These are phyloP conservation scores for Acacia confusa DNA, from an alignment of 306 rosid species.

Conservation along the genomic window DNA sequence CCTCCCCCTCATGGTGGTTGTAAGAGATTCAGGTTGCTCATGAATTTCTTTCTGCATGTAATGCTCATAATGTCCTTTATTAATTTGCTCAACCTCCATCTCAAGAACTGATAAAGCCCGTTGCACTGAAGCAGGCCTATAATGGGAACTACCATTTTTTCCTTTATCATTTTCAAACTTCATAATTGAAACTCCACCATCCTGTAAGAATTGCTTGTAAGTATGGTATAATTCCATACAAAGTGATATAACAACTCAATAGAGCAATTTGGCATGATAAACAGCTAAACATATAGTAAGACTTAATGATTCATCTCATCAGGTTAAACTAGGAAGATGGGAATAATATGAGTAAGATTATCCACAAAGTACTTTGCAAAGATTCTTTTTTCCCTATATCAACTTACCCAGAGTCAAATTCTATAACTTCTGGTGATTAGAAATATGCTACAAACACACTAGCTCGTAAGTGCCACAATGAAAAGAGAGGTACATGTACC, in stretches of 20 bases:
- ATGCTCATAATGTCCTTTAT: constrained; percentile 87
- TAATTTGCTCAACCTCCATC: constrained; percentile 98
- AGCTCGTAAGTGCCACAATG: constrained; percentile 7
- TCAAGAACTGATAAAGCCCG: constrained; percentile 95
- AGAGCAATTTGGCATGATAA: constrained; percentile 14
- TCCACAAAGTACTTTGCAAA: constrained; percentile 4
- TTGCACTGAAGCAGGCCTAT: constrained; percentile 77
- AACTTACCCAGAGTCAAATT: constrained; percentile 19
- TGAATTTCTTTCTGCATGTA: constrained; percentile 98
- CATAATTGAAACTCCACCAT: constrained; percentile 80
- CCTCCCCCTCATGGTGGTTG: constrained; percentile 98
- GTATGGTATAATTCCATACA: background rate
- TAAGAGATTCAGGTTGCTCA: constrained; percentile 93
- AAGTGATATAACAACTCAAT: constrained; percentile 15
- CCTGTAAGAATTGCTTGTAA: constrained; percentile 53
- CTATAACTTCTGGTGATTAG: constrained; percentile 16
- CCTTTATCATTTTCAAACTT: constrained; percentile 76
- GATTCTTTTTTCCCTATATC: background rate
- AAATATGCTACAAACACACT: constrained; percentile 2
- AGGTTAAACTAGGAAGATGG: constrained; percentile 7
- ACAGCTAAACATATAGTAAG: constrained; percentile 14
- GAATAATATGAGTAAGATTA: constrained; percentile 18
- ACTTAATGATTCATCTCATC: constrained; percentile 21
- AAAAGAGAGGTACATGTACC: constrained; percentile 47
- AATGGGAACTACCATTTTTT: constrained; percentile 53